Conservation (phyloP, 169 alveolate species). For the Condylostoma magnum region DNA sequence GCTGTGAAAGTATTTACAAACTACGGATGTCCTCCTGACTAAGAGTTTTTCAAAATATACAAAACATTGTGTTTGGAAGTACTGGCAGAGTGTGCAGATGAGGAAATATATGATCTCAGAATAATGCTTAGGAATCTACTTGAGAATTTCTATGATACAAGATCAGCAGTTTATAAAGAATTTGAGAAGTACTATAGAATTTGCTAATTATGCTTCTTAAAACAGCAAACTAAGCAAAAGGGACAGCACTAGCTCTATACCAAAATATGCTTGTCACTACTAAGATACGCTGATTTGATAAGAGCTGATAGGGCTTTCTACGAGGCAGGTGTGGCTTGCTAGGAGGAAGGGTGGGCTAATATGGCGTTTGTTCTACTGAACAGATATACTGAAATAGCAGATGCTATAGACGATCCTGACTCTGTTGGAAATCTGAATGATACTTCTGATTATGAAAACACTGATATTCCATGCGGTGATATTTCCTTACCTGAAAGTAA, state of each 20-base stretch:
- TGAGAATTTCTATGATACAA: slow-evolving; percentile 57
- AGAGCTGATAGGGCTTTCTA: slow-evolving; percentile 88
- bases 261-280: slow-evolving; percentile 67
- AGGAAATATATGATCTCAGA: slow-evolving; percentile 73
- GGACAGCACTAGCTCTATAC: slow-evolving; percentile 57
- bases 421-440: slow-evolving; percentile 65
- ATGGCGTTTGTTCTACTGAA: slow-evolving; percentile 87
- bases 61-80: slow-evolving; percentile 83
- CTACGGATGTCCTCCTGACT: slow-evolving; percentile 75
- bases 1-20: slow-evolving; percentile 75
- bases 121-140: slow-evolving; percentile 71
- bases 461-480: slow-evolving; percentile 89
- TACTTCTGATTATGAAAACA: slow-evolving; percentile 71
- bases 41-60: slow-evolving; percentile 70
- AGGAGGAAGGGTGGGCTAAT: slow-evolving; percentile 73
- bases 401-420: slow-evolving; percentile 91
- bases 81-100: slow-evolving; percentile 77
- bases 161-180: slow-evolving; percentile 54
- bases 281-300: slow-evolving; percentile 84
- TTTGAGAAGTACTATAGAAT: slow-evolving; percentile 59
- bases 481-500: slow-evolving; percentile 82
- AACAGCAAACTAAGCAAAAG: slow-evolving; percentile 53
- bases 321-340: slow-evolving; percentile 91
- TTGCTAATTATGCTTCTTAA: slow-evolving; percentile 60
- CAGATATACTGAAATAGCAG: slow-evolving; percentile 89